A percentile compares a stretch with the other conserved stretches of the same genome.
These are phyloP conservation scores for Sporisorium reilianum DNA, from an alignment of 1,284 basidiomycete species.

Conservation along the genomic window DNA sequence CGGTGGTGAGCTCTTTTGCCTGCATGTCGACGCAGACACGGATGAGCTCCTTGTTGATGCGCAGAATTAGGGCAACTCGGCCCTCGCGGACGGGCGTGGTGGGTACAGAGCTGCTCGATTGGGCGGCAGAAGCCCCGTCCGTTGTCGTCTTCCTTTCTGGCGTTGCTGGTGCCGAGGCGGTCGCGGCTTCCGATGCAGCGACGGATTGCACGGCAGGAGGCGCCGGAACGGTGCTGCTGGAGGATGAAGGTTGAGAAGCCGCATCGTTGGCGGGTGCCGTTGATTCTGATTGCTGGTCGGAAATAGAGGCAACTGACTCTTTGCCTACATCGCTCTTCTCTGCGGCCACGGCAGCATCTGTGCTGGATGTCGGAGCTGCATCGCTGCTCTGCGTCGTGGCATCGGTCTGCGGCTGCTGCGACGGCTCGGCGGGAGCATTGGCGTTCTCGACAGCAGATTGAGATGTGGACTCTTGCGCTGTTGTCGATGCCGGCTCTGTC, in stretches of 20 bases:
- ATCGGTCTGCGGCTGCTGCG: not conserved
- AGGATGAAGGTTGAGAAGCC: not conserved
- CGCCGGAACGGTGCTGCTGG: not conserved
- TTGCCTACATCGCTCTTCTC: not conserved
- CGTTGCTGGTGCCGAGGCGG: constrained; percentile 15
- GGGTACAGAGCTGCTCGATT: constrained; percentile 13
- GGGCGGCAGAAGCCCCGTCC: constrained; percentile 1
- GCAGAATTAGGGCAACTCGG: constrained; percentile 47
- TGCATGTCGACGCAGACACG: constrained; percentile 56
- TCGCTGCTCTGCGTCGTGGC: not conserved
- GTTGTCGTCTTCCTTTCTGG: constrained; percentile 17
- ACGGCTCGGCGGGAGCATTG: not conserved
- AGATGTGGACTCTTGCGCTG: not conserved
- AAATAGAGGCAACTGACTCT: not conserved
- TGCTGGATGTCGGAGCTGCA: not conserved
- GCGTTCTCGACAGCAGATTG: not conserved
- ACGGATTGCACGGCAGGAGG: not conserved
- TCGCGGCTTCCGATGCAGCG: constrained; percentile 1
- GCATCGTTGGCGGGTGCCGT: not conserved
- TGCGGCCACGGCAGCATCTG: not conserved
- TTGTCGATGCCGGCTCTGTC: not conserved
- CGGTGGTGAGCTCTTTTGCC: constrained; percentile 33
- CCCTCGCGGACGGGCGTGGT: constrained; percentile 39
- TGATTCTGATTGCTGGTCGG: not conserved
- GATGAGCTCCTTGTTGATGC: constrained; percentile 64